Percentiles rank a stretch among this genome's conserved stretches.
Evolutionary conservation across 495 filamentous ascomycete genomes (phyloP).

Genomic region (Lophiostoma macrostomum): DNA sequence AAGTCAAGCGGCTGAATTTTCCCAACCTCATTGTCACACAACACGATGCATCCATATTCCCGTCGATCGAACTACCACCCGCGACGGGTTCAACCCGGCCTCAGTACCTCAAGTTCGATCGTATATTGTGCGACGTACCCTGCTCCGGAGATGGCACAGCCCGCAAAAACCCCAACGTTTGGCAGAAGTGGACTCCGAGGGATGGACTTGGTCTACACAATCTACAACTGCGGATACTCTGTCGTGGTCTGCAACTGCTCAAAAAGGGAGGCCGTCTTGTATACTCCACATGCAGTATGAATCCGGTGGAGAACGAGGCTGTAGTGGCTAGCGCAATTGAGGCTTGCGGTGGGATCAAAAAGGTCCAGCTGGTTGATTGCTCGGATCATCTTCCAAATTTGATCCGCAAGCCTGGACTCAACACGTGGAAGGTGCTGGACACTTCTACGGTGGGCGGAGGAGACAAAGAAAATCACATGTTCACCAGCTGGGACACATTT

Average conservation of each 20-base stretch:
- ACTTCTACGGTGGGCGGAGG: not conserved
- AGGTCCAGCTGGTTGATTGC: constrained; percentile 81
- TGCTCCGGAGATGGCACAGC: constrained; percentile 93
- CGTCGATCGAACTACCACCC: constrained; percentile 69
- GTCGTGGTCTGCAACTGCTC: constrained; percentile 92
- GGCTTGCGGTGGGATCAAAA: constrained; percentile 77
- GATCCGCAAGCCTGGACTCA: constrained; percentile 69
- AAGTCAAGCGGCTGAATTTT: constrained; percentile 93
- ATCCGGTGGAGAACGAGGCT: constrained; percentile 96
- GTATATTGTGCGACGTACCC: constrained; percentile 93
- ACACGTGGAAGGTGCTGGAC: constrained; percentile 83
- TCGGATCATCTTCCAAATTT: constrained; percentile 70
- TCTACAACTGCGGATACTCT: constrained; percentile 83
- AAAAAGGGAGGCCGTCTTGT: constrained; percentile 92
- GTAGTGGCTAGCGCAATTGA: constrained; percentile 82
- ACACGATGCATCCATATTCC: constrained; percentile 95
- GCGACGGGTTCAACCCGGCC: constrained; percentile 56
- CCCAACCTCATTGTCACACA: constrained; percentile 97
- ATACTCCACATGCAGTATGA: constrained; percentile 98
- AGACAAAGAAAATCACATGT: constrained; percentile 63
- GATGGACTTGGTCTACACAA: constrained; percentile 80
- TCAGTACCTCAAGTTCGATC: constrained; percentile 88
- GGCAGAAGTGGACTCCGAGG: constrained; percentile 87
- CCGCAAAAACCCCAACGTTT: constrained; percentile 86
- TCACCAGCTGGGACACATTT: constrained; percentile 75